Conservation (phyloP, 768 basidiomycete species). For the Sporobolomyces roseus region DNA sequence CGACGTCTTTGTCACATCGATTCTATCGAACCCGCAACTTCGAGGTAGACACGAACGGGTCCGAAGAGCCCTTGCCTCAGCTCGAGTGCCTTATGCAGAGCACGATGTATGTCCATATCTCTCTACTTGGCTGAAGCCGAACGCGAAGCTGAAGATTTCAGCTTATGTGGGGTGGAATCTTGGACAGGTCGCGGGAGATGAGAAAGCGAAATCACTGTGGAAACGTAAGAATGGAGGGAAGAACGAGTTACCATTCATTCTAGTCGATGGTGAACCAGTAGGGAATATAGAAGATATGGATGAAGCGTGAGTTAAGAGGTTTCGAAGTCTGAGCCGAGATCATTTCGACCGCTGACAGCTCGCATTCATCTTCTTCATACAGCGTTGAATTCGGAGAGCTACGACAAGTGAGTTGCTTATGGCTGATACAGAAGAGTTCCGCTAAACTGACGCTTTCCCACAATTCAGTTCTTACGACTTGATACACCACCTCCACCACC, state of each 20-base stretch:
- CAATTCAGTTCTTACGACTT: conserved; percentile 13
- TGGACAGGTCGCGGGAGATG: conserved; percentile 36
- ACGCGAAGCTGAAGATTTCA: not conserved
- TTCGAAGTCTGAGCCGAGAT: not conserved
- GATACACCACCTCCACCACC: conserved; percentile 1
- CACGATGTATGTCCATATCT: conserved; percentile 41
- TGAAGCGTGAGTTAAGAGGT: conserved; percentile 38
- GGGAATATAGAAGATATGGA: conserved; percentile 39
- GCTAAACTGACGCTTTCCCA: not conserved
- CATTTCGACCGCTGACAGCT: no score
- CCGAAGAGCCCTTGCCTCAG: conserved; percentile 3
- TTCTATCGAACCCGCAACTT: conserved; percentile 38
- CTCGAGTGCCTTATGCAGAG: conserved; percentile 9
- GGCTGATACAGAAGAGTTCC: not conserved
- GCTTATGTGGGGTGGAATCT: not conserved
- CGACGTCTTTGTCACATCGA: conserved; percentile 42
- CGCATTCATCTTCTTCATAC: not conserved
- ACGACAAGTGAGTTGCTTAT: conserved; percentile 23
- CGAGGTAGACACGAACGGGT: conserved; percentile 38
- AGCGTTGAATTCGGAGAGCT: conserved; percentile 45
- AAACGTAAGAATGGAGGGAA: conserved; percentile 42
- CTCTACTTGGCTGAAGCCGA: no score
- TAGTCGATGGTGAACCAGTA: conserved; percentile 32
- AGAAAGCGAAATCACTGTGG: conserved; percentile 41
- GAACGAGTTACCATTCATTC: conserved; percentile 41